A percentile compares a stretch with the other conserved stretches of the same genome.
phyloP scores from a whole-genome alignment of 768 basidiomycete species.

The Lactifluus volemus region DNA sequence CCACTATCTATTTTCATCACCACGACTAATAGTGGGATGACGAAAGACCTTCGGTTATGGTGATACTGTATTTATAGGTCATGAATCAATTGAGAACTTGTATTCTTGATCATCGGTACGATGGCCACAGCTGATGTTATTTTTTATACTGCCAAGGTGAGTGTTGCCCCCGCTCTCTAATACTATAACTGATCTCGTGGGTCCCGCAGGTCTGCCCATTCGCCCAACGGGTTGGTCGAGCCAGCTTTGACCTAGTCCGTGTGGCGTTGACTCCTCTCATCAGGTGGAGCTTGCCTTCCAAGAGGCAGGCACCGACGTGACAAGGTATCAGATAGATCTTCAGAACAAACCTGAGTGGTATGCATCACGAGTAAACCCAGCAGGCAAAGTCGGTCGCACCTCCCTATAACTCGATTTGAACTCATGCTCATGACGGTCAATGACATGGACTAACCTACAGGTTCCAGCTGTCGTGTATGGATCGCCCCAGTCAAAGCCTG shows the following conservation, averaged over 20 bases:
- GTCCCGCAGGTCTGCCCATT: conserved; percentile 42
- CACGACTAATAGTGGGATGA: too few relatives aligned
- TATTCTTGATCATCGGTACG: not conserved
- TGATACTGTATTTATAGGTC: not conserved
- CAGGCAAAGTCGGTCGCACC: conserved; percentile 39
- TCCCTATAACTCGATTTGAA: not conserved
- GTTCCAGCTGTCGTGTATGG: conserved; percentile 54
- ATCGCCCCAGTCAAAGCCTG: conserved; percentile 44
- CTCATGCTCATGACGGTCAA: too few relatives aligned
- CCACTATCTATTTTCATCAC: too few relatives aligned
- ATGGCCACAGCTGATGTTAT: conserved; percentile 26
- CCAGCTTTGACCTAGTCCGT: not conserved
- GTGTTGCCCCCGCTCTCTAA: not conserved
- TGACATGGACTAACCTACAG: conserved; percentile 22
- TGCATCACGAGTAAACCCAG: conserved; percentile 49
- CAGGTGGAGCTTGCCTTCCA: conserved; percentile 50
- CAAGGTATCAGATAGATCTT: conserved; percentile 48
- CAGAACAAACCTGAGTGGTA: conserved; percentile 61
- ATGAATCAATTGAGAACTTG: not conserved
- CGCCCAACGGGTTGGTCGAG: conserved; percentile 38
- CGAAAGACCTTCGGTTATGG: too few relatives aligned
- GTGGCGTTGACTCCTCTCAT: not conserved
- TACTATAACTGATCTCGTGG: not conserved
- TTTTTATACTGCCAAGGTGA: conserved; percentile 30
- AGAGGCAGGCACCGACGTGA: conserved; percentile 41